Base-by-base conservation (phyloP, 1,284 basidiomycete genomes). In the Boletellus deceptivus region DNA sequence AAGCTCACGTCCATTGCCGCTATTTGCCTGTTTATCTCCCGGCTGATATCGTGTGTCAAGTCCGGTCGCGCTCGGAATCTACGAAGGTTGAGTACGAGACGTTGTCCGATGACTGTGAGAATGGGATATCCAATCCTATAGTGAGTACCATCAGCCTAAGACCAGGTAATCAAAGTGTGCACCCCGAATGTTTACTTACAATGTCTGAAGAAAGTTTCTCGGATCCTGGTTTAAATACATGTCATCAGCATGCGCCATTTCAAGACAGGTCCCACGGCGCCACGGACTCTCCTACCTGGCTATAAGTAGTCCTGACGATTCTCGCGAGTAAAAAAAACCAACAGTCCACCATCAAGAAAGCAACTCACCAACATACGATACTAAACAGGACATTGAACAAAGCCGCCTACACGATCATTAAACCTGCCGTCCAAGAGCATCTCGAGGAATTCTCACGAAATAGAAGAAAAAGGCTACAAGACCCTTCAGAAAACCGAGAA, bases 321-420 rank as follows among this genome's bases (percentile, higher is more conserved):
- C 16, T 24, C 4, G 14, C 18, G 7, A 11, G 16, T 50, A 37
- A 43, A 36, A 25, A 25, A 29, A 8, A 29, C 2, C 29, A 11
- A 29, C 11, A 8, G 14, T 36, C 6, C 1, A 13, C 6, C 13
- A 13, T 14, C 9, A 3, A 29, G 16, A 8, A 6, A 24, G 22
- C n/a, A 34, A 53, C 61, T 11, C 42, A 64, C 61, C 61, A 64
- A n/a, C 43, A 54, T 43, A 35, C 16, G 11, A 62, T 60, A 6
- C 34, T 46, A 9, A 55, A n/a, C 14, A 55, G 0, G n/a, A 50
- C 47, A 17, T 58, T 64, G 36, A 62, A 60, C 29, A 60, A 1
- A 4, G 54, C 48, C 11, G 41, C 46, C 61, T 62, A 33, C 0
- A 33, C 10, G 16, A 14, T n/a, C 4, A 11, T 62, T 2, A 49